Evolutionary conservation across 306 rosid species (phyloP).

Genomic region (Malus sylvestris): DNA sequence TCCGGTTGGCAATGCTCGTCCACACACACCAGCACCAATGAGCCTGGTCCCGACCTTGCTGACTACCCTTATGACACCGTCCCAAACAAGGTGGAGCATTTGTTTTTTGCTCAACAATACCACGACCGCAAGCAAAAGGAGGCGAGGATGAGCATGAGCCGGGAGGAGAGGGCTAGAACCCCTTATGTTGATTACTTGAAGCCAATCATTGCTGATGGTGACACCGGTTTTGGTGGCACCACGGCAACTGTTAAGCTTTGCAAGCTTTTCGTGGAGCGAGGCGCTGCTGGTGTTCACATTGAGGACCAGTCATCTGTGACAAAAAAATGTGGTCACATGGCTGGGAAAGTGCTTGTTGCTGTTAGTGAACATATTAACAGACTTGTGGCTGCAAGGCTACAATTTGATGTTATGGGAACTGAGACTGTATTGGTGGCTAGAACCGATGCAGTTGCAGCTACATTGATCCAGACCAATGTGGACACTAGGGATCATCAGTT

Average conservation of each 20-base stretch:
- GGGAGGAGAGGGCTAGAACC: slow-evolving; percentile 71
- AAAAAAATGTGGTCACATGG: slow-evolving; percentile 98
- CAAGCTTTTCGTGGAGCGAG: slow-evolving; percentile 91
- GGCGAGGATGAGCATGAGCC: slow-evolving; percentile 71
- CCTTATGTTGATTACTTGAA: slow-evolving; percentile 80
- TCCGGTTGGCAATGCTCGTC: slow-evolving; percentile 98
- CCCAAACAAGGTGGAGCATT: slow-evolving; percentile 94
- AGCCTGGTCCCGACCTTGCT: slow-evolving; percentile 96
- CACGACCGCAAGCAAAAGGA: slow-evolving; percentile 90
- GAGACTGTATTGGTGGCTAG: slow-evolving; percentile 87
- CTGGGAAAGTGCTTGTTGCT: slow-evolving; percentile 81
- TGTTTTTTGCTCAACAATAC: slow-evolving; percentile 85
- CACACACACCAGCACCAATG: slow-evolving; percentile 85
- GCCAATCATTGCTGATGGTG: slow-evolving; percentile 92
- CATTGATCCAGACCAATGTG: slow-evolving; percentile 73
- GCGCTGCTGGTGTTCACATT: slow-evolving; percentile 93
- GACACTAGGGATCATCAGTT: slow-evolving; percentile 83
- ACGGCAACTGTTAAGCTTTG: slow-evolving; percentile 94
- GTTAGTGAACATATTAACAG: slow-evolving; percentile 78
- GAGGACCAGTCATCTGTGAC: slow-evolving; percentile 91
- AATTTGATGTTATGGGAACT: slow-evolving; percentile 93
- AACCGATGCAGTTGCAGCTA: slow-evolving; percentile 82
- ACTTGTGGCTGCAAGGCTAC: slow-evolving; percentile 87
- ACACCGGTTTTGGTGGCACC: slow-evolving; percentile 82
- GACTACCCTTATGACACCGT: slow-evolving; percentile 97